Base-by-base conservation (phyloP, 495 filamentous ascomycete genomes). In the Penicillium diatomitis region DNA sequence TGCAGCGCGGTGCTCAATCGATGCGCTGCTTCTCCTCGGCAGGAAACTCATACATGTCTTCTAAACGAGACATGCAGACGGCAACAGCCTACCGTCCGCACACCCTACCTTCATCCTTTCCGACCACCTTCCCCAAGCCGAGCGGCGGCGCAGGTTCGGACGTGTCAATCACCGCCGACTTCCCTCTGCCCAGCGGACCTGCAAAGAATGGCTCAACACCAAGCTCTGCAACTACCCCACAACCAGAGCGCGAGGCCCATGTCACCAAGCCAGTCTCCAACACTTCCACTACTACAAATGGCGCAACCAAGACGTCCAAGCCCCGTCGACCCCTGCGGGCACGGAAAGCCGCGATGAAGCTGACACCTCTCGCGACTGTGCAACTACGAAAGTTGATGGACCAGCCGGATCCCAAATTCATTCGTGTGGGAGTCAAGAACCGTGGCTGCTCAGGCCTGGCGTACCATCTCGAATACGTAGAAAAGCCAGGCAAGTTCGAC, bases 381-480 rank as follows among this genome's bases (percentile, higher is more conserved):
- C 88, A 90, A 42, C 76, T 98, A 29, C 79, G 78, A 46, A 74
- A 69, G 10, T 67, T 98, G 32, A 78, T 96, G 32, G 72, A 84
- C 34, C 83, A 86, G 57, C 94, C 92, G 0, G 79, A 88, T 0
- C 89, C 91, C 0, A 94, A 95, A 68, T 73, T 94, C 48, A 95
- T 98, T 53, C 84, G 91, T 47, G 85, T 97, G 0, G 91, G 94
- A 1, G 91, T 97, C 30, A 89, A 86, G 68, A 96, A 95, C 64
- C 78, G 85, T 33, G 94, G 92, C n/a, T 98, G 92, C 63, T 96
- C 89, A 6, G 92, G 92, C 33, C 71, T 96, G 53, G 85, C 90
- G n/a, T 98, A 98, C 62, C 82, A 95, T 57, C 75, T 98, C 4
- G 89, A 97, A 64, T 98, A 92, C 61, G 90, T 97, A 31, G 90